These are phyloP conservation scores for Sherardia arvensis DNA, from an alignment of 257 asterid genomes.

Conservation along the genomic window DNA sequence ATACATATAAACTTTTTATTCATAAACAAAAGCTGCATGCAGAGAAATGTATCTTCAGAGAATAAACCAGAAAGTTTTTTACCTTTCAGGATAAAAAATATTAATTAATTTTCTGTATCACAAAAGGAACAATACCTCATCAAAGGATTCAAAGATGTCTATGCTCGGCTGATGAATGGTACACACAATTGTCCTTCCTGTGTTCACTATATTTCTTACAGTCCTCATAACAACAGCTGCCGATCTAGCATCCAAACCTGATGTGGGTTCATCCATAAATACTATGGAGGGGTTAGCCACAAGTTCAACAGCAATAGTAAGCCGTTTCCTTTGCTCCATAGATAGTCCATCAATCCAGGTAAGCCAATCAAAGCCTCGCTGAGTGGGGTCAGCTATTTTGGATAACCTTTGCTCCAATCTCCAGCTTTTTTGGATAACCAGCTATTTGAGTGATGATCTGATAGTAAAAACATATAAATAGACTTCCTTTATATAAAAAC, in stretches of 20 bases:
- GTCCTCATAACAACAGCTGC: slow-evolving; percentile 99
- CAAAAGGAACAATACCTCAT: slow-evolving; percentile 46
- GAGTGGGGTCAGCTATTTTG: slow-evolving; percentile 66
- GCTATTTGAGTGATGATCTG: too few species aligned
- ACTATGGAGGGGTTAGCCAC: slow-evolving; percentile 87
- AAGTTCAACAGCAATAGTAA: too few species aligned
- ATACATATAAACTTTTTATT: too few species aligned
- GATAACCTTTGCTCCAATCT: too few species aligned
- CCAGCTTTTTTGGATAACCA: slow-evolving; percentile 83
- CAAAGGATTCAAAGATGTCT: slow-evolving; percentile 94
- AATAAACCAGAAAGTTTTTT: slow-evolving; percentile 14
- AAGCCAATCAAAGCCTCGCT: slow-evolving; percentile 83
- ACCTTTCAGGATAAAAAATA: not conserved
- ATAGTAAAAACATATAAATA: too few species aligned
- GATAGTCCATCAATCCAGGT: slow-evolving; percentile 93
- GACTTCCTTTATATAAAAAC: too few species aligned
- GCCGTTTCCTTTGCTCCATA: too few species aligned
- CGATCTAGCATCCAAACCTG: slow-evolving; percentile 94
- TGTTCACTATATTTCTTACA: too few species aligned
- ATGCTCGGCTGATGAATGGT: too few species aligned
- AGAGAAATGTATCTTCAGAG: slow-evolving; percentile 13
- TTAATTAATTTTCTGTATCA: not conserved
- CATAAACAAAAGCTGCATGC: slow-evolving; percentile 75
- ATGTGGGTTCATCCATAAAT: slow-evolving; percentile 95
- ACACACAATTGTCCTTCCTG: too few species aligned